phyloP scores from a whole-genome alignment of 2,329 filamentous ascomycete genomes.

The Fusarium sp. region DNA sequence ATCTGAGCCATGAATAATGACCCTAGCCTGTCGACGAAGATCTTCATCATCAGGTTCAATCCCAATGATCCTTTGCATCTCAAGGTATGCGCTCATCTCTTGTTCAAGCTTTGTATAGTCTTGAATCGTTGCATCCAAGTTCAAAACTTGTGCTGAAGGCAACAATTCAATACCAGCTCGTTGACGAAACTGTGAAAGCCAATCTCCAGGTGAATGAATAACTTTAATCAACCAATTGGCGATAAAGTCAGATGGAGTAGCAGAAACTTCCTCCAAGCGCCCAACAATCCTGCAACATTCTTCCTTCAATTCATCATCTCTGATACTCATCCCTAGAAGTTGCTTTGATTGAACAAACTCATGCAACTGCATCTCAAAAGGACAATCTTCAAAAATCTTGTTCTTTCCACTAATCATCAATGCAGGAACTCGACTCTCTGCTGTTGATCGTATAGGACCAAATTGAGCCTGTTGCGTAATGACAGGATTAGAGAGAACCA shows the following conservation, averaged over 20 bases:
- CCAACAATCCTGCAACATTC: slow-evolving; percentile 41
- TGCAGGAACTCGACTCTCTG: slow-evolving; percentile 38
- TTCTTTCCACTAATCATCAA: slow-evolving; percentile 47
- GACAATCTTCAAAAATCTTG: slow-evolving; percentile 46
- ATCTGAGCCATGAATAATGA: slow-evolving; percentile 37
- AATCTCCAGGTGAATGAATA: slow-evolving; percentile 31
- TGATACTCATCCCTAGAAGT: slow-evolving; percentile 12
- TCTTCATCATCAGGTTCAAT: slow-evolving; percentile 35
- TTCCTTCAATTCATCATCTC: slow-evolving; percentile 32
- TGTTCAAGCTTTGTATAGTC: slow-evolving; percentile 39
- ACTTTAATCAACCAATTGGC: slow-evolving; percentile 42
- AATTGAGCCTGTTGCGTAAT: slow-evolving; percentile 42
- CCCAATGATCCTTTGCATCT: slow-evolving; percentile 29
- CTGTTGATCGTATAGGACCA: slow-evolving; percentile 39
- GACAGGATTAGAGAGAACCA: slow-evolving; percentile 25
- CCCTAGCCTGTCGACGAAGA: slow-evolving; percentile 34
- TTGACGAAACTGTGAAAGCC: slow-evolving; percentile 37
- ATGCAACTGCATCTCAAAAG: slow-evolving; percentile 43
- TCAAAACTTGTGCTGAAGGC: background rate
- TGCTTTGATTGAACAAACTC: slow-evolving; percentile 32
- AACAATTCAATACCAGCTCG: slow-evolving; percentile 22
- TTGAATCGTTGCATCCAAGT: slow-evolving; percentile 31
- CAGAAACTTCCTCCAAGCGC: slow-evolving; percentile 33
- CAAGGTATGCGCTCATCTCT: slow-evolving; percentile 29
- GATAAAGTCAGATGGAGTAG: slow-evolving; percentile 40